Conservation (phyloP, 2,329 filamentous ascomycete genomes). For the Helotiales sp. region DNA sequence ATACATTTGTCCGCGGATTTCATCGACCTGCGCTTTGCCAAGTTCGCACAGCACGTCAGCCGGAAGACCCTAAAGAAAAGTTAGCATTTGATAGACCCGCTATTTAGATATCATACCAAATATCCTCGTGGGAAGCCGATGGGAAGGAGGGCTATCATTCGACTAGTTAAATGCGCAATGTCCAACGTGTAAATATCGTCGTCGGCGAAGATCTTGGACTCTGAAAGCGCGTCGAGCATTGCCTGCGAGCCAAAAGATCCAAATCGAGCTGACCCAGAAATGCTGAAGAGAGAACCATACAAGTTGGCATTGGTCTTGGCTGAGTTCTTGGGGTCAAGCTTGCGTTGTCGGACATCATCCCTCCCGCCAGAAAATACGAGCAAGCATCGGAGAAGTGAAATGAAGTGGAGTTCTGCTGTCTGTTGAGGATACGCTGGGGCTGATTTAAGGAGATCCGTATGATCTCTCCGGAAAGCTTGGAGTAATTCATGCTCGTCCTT, state of each 20-base stretch:
- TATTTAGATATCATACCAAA: slow-evolving; percentile 10
- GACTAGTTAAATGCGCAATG: neutral
- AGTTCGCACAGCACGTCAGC: slow-evolving; percentile 1
- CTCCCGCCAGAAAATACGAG: neutral
- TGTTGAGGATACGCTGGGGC: neutral
- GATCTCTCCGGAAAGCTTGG: slow-evolving; percentile 3
- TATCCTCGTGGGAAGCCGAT: slow-evolving; percentile 5
- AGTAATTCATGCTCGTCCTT: slow-evolving; percentile 9
- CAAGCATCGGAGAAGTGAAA: slow-evolving; percentile 5
- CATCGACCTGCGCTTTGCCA: neutral
- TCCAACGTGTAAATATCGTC: neutral
- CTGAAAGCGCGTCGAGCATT: slow-evolving; percentile 7
- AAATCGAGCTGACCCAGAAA: slow-evolving; percentile 4
- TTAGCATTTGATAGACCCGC: slow-evolving; percentile 4
- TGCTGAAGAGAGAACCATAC: slow-evolving; percentile 2
- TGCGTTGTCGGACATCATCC: neutral
- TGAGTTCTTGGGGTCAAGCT: slow-evolving; percentile 2
- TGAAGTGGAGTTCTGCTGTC: neutral
- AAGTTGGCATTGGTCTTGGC: slow-evolving; percentile 5
- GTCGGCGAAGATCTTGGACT: slow-evolving; percentile 3
- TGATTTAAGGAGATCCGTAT: neutral
- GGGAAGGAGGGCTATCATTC: slow-evolving; percentile 1
- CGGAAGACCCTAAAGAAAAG: slow-evolving; percentile 4
- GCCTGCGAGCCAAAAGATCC: slow-evolving; percentile 1
- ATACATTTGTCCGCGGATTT: slow-evolving; percentile 8